Conservation (phyloP, 345 rosid genomes). For the Melaleuca quinquenervia region DNA sequence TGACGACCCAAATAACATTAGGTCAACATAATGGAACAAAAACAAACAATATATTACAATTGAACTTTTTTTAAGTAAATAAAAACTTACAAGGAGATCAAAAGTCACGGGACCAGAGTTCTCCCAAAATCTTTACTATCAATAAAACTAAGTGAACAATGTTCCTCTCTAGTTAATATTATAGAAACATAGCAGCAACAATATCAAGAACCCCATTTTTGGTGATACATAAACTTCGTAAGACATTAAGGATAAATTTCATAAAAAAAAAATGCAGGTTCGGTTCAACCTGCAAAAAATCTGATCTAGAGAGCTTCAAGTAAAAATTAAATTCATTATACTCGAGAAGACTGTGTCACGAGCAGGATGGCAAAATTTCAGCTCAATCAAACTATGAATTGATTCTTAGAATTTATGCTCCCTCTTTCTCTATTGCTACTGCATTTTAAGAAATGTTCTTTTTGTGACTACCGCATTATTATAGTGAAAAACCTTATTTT, state of each 20-base stretch:
- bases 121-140: too few relatives aligned
- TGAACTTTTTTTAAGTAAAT: too few relatives aligned
- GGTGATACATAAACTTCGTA: too few relatives aligned
- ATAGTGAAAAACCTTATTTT: not conserved
- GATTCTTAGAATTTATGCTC: not conserved
- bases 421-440: not conserved
- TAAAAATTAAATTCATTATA: too few relatives aligned
- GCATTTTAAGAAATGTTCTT: too few relatives aligned
- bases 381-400: not conserved
- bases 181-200: not conserved
- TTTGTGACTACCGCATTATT: fast-evolving
- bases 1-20: too few relatives aligned
- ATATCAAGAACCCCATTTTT: not conserved
- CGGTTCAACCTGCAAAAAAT: not conserved
- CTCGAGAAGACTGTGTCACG: not conserved
- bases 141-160: not conserved
- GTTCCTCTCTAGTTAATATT: not conserved
- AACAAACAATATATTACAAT: too few relatives aligned
- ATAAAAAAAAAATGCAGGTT: too few relatives aligned
- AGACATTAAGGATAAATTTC: too few relatives aligned
- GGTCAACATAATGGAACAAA: too few relatives aligned
- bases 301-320: not conserved
- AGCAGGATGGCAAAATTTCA: not conserved
- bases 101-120: not conserved
- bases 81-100: too few relatives aligned